Evolutionary conservation across 2,329 filamentous ascomycete species (phyloP), one percentile per base, ranked within the genome.

Genomic region (Talaromyces sp.): DNA sequence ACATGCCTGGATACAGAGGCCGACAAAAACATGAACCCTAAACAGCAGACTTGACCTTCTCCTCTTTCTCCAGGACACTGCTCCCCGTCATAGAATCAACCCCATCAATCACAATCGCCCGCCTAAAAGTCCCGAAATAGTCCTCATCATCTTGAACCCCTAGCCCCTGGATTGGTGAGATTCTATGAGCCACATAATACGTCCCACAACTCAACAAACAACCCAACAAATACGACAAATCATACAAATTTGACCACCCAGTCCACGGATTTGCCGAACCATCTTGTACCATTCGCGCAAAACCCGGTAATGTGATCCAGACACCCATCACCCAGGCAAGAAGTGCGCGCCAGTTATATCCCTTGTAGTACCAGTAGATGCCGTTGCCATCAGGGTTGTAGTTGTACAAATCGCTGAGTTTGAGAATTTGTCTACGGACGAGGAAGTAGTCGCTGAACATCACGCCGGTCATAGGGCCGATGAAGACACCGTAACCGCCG

Each of bases 391-490:
- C n/a, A 2, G 47, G 24, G 35, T 49, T 43, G 16, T 54, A 54
- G 7, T 62, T 35, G 24, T 62, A 62, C 8, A 62, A 49, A 31
- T 62, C 60, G 16, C 60, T 62, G 7, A 62, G 35, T 39, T 62
- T 62, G 22, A 62, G 47, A 10, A 43, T 62, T 16, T 41, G 47
- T 27, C 49, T 61, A 13, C 63, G 63, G 6, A 65, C 19, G 13
- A 60, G 13, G 45, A 41, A 56, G 31, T 65, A 65, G 10, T 65
- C 63, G 11, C 50, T 47, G 31, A 63, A 47, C 52, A 63, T 63
- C 13, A 63, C 35, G 8, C 50, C 61, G 19, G 37, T 45, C 49
- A 63, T 56, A 1, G 50, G 61, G 3, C 50, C 61, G 7, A 63
- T 43, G 50, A 63, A 58, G 10, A 63, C 52, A 7, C 27, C 39